A percentile compares a stretch with the other conserved stretches of the same genome.
These are phyloP conservation scores for Aspergillus awamori DNA, from an alignment of 2,329 filamentous ascomycete genomes.

Conservation along the genomic window DNA sequence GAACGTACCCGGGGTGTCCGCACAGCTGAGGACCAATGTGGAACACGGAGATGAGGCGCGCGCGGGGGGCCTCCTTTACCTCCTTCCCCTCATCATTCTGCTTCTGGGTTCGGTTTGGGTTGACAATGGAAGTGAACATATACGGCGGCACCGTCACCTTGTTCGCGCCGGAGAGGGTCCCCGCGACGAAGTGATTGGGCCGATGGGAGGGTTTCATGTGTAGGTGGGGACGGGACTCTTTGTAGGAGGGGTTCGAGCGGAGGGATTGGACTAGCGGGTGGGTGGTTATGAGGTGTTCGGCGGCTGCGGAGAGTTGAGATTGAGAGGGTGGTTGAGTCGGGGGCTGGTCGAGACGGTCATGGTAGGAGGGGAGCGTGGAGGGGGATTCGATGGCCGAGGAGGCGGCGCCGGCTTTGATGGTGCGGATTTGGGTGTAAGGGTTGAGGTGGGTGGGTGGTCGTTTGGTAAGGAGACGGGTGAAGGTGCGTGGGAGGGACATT, in stretches of 20 bases:
- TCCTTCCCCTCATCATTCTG: not conserved
- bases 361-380: conserved; percentile 1
- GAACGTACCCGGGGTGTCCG: conserved; percentile 40
- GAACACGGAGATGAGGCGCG: conserved; percentile 29
- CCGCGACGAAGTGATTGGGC: conserved; percentile 75
- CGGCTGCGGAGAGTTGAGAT: conserved; percentile 47
- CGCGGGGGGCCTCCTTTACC: not conserved
- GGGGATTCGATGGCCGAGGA: conserved; percentile 7
- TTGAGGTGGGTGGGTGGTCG: conserved; percentile 7
- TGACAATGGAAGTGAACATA: conserved; percentile 30
- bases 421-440: conserved; percentile 1
- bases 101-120: not conserved
- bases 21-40: conserved; percentile 38
- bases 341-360: not conserved
- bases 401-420: conserved; percentile 6
- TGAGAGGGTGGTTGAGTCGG: conserved; percentile 10
- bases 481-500: conserved; percentile 12
- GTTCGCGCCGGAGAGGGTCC: conserved; percentile 71
- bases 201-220: conserved; percentile 73
- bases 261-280: conserved; percentile 72
- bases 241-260: conserved; percentile 64
- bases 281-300: conserved; percentile 29
- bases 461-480: conserved; percentile 12
- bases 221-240: conserved; percentile 78
- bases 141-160: conserved; percentile 78